phyloP scores from a whole-genome alignment of 2,329 filamentous ascomycete species.

The Fusarium buxicola region DNA sequence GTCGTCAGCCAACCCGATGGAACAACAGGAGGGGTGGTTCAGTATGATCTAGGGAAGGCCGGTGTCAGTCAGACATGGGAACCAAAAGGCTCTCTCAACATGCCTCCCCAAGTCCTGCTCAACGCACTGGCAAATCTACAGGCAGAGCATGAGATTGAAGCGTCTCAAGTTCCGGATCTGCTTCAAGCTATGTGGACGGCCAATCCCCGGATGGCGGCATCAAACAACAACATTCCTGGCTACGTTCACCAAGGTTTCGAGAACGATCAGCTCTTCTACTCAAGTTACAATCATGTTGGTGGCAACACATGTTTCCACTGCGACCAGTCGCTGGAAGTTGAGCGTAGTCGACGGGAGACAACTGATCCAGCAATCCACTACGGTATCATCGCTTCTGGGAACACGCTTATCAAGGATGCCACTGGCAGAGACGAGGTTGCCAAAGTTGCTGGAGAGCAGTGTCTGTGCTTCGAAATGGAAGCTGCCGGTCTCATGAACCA shows the following conservation, averaged over 20 bases:
- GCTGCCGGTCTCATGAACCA: not conserved
- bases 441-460: not conserved
- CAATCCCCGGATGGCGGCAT: conserved; percentile 10
- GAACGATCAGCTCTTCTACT: conserved; percentile 31
- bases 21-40: conserved; percentile 29
- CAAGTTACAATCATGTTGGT: conserved; percentile 4
- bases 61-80: not conserved
- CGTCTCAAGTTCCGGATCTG: not conserved
- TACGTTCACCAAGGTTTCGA: conserved; percentile 26
- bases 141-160: conserved; percentile 19
- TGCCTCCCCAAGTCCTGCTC: conserved; percentile 22
- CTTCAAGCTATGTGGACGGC: conserved; percentile 4
- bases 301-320: conserved; percentile 18
- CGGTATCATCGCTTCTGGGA: conserved; percentile 43
- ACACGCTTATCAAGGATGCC: conserved; percentile 33
- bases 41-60: conserved; percentile 43
- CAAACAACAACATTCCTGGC: not conserved
- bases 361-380: conserved; percentile 35
- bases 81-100: conserved; percentile 15
- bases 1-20: conserved; percentile 41
- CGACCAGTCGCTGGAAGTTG: not conserved
- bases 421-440: not conserved
- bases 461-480: conserved; percentile 3
- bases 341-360: conserved; percentile 1
- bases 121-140: conserved; percentile 21